These are phyloP conservation scores for Mycosphaerella sp. DNA, from an alignment of 2,329 filamentous ascomycete species.

Conservation along the genomic window DNA sequence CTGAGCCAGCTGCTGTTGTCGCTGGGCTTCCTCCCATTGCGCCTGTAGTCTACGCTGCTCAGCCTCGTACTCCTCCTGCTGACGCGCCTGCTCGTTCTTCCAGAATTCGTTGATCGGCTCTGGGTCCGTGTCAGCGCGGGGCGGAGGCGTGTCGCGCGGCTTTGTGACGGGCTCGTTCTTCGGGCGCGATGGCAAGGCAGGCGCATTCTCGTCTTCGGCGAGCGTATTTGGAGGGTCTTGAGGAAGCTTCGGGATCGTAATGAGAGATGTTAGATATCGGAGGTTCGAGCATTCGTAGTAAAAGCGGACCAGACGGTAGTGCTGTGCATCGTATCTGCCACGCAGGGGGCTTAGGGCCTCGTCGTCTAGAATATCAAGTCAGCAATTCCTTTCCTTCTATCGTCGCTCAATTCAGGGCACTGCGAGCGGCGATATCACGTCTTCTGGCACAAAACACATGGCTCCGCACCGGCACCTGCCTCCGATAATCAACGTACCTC, in stretches of 20 bases:
- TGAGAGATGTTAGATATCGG: constrained; percentile 90
- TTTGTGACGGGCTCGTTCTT: constrained; percentile 60
- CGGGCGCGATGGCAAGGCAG: constrained; percentile 73
- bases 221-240: constrained; percentile 89
- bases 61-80: constrained; percentile 91
- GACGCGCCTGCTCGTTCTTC: constrained; percentile 84
- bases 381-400: background rate
- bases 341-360: constrained; percentile 86
- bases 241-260: constrained; percentile 91
- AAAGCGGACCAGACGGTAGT: constrained; percentile 93
- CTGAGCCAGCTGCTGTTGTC: constrained; percentile 74
- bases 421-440: background rate
- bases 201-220: constrained; percentile 69
- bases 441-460: background rate
- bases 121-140: constrained; percentile 68
- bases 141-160: constrained; percentile 60
- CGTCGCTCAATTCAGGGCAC: background rate
- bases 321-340: constrained; percentile 86
- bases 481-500: constrained; percentile 51
- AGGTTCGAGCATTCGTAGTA: constrained; percentile 99
- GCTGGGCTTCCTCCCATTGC: constrained; percentile 74
- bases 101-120: constrained; percentile 97
- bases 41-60: constrained; percentile 86
- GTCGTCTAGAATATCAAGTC: constrained; percentile 47
- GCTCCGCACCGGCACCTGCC: too few relatives aligned